Base-by-base conservation (phyloP, 495 filamentous ascomycete species). In the Aspergillus egyptiacus region DNA sequence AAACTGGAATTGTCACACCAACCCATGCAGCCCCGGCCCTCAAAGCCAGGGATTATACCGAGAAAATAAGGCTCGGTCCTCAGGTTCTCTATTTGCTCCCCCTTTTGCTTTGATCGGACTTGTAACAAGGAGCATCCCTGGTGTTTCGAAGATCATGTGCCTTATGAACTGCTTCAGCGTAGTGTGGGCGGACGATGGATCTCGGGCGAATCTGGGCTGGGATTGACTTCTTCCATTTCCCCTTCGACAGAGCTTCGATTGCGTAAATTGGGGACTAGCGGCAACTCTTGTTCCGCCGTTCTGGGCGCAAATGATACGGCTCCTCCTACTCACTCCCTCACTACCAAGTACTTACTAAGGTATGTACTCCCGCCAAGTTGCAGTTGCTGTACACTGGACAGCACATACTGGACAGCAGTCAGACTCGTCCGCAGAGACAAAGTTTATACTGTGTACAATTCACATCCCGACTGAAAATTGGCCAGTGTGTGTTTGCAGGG, bases 221-320 rank as follows among this genome's bases (percentile, higher is more conserved):
- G 46, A 48, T 61, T 57, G 59, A 58, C 55, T 62, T 62, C 59
- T 62, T 62, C 59, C 52, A 58, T 58, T 42, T 44, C 40, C 51
- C 44, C 51, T 62, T 62, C 59, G 50, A 62, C 42, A 50, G 41
- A 37, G 36, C 59, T 58, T 62, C 59, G 45, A 58, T 56, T 54
- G 54, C 54, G 51, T 55, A 57, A 55, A 55, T 40, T 25, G 32
- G 23, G 28, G 39, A 40, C 53, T 54, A 54, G 43, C 43, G 51
- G 55, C 46, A 38, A 50, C 33, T 43, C 32, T 39, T 40, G 56
- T 52, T 46, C 56, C 56, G 56, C 42, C 39, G 53, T 19, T 33
- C 33, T 57, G 54, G 54, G 50, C 53, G 47, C 48, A 45, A 34
- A 48, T 31, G 10, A n/a, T n/a, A n/a, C n/a, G n/a, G n/a, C n/a